phyloP scores from a whole-genome alignment of 1,284 basidiomycete species.

The Microbotryum violaceum region DNA sequence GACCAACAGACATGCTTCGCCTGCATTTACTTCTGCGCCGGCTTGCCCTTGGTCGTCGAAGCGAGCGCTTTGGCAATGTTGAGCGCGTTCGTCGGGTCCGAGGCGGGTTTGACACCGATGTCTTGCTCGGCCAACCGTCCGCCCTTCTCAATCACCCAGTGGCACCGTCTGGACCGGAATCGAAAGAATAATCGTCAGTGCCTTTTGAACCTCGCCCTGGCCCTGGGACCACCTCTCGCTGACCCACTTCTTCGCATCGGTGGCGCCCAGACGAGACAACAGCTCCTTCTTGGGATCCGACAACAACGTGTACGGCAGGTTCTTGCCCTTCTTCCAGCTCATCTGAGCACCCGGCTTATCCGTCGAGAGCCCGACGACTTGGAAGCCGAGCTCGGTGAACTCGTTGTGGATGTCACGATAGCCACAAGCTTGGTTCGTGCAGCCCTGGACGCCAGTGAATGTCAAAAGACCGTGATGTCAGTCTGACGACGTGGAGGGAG shows the following conservation, averaged over 20 bases:
- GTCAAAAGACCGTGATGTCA: not conserved
- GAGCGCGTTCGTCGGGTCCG: constrained; percentile 42
- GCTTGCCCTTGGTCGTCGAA: no score
- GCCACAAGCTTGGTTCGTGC: constrained; percentile 80
- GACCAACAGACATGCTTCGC: no score
- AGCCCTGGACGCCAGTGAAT: constrained; percentile 43
- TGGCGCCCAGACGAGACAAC: constrained; percentile 73
- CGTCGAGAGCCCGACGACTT: constrained; percentile 76
- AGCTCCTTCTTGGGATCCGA: constrained; percentile 76
- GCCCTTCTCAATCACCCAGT: constrained; percentile 82
- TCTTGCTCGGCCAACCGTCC: constrained; percentile 75
- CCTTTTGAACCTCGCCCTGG: not conserved
- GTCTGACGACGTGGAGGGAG: not conserved
- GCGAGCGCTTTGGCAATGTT: no score
- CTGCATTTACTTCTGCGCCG: no score
- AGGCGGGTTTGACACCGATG: constrained; percentile 70
- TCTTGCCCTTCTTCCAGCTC: constrained; percentile 52
- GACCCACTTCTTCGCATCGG: constrained; percentile 51
- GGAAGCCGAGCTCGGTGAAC: constrained; percentile 61
- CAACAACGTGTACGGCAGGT: constrained; percentile 72
- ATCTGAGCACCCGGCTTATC: constrained; percentile 70
- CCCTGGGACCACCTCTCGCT: not conserved
- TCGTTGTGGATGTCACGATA: constrained; percentile 74
- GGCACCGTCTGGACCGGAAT: constrained; percentile 50
- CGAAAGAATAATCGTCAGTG: not conserved